Base-by-base conservation (phyloP, 2,329 filamentous ascomycete genomes). In the Phoma sp. region DNA sequence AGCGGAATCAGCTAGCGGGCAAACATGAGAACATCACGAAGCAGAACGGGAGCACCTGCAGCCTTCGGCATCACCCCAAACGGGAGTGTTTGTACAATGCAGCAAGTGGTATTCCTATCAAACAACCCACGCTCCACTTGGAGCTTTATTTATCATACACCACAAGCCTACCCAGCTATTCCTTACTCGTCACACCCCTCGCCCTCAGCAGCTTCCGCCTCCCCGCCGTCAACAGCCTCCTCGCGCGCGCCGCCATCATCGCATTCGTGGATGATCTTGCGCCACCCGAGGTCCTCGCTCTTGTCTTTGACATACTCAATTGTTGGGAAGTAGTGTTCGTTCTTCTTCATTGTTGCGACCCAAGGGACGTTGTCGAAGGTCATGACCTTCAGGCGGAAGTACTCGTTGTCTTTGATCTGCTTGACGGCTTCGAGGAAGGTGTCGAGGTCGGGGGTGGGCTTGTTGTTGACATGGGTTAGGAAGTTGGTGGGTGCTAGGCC, bases 331-430 rank as follows among this genome's bases (percentile, higher is more conserved):
- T 99, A 99, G 77, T 99, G 95, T 73, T 99, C 94, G 67, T 97
- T 97, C 85, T 98, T 98, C 87, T 99, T 99, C 91, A 99, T 96
- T 8, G 95, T 99, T 35, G 96, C 91, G n/a, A 99, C 92, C 92
- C 95, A 99, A 3, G 94, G 94, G 9, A 99, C 92, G 69, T 96
- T 96, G 75, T 99, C 95, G 71, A 99, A 99, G 0, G 95, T 98
- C 75, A 98, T 92, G n/a, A 95, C 92, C 75, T 94, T 93, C 48
- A 99, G 83, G 17, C 95, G 88, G 86, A 99, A 99, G 78, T 99
- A 99, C 2, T 92, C 96, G 71, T 99, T 99, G 68, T 99, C 92
- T 0, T 91, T 90, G 66, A 99, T 97, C 76, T 90, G 88, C 65
- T 89, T 86, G 17, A 96, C 92, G 61, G 92, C 90, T 24, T 81